Evolutionary conservation across 2,329 filamentous ascomycete genomes (phyloP).

Genomic region (Fusarium sterilihyphosum): DNA sequence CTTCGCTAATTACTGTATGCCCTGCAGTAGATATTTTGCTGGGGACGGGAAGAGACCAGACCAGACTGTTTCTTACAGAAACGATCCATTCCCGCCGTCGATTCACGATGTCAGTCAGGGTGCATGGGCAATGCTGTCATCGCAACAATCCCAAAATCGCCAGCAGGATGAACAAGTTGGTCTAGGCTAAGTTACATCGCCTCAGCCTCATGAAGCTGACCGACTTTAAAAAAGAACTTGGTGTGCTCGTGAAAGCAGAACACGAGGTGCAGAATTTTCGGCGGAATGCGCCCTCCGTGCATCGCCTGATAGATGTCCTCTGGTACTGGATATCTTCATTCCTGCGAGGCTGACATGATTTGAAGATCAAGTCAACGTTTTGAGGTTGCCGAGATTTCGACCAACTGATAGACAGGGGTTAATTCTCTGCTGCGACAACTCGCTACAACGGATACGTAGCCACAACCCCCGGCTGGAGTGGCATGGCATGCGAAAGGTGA

Average conservation of each 20-base stretch:
- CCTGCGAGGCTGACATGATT: conserved; percentile 35
- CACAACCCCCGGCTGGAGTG: conserved; percentile 12
- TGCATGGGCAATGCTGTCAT: conserved; percentile 32
- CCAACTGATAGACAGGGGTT: conserved; percentile 27
- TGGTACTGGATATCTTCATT: conserved; percentile 18
- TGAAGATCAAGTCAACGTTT: conserved; percentile 17
- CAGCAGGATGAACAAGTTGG: background rate
- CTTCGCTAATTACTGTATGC: conserved; percentile 2
- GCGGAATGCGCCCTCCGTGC: conserved; percentile 33
- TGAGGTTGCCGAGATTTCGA: conserved; percentile 35
- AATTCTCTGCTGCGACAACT: background rate
- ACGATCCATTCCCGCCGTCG: conserved; percentile 19
- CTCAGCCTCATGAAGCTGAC: conserved; percentile 33
- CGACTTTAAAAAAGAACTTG: conserved; percentile 24
- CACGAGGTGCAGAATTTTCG: conserved; percentile 29
- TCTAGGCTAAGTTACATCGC: background rate
- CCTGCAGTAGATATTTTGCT: conserved; percentile 10
- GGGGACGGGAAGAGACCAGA: conserved; percentile 27
- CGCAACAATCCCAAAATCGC: background rate
- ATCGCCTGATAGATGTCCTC: conserved; percentile 30
- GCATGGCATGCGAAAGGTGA: conserved; percentile 24
- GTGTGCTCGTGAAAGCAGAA: conserved; percentile 23
- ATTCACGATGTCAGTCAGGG: conserved; percentile 18
- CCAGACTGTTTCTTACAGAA: conserved; percentile 26
- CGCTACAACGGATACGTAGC: conserved; percentile 23